These are phyloP conservation scores for Phytophthora uliginosa DNA, from an alignment of 352 stramenopile species.

Conservation along the genomic window DNA sequence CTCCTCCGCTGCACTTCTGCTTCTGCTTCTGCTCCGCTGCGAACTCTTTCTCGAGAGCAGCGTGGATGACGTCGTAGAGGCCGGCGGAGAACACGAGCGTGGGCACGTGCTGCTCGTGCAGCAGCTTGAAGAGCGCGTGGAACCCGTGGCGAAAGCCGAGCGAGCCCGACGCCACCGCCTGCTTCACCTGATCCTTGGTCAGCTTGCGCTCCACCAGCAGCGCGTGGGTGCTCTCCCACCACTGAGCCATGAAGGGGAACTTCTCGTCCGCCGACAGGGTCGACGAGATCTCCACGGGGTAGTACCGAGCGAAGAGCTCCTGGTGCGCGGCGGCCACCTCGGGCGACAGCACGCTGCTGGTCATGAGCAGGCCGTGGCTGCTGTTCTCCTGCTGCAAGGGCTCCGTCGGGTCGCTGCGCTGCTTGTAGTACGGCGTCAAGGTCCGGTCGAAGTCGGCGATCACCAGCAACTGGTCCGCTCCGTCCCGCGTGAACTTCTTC, in stretches of 20 bases:
- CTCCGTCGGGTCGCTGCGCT: conserved; percentile 2
- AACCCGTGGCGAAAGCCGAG: conserved; percentile 60
- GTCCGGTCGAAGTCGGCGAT: conserved; percentile 87
- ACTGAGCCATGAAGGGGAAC: conserved; percentile 74
- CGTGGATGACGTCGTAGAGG: conserved; percentile 69
- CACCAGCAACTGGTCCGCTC: conserved; percentile 67
- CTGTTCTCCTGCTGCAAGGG: conserved; percentile 32
- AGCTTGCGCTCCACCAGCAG: conserved; percentile 64
- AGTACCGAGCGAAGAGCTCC: conserved; percentile 69
- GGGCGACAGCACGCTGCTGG: conserved; percentile 27
- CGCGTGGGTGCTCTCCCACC: conserved; percentile 55
- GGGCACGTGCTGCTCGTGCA: conserved; percentile 51
- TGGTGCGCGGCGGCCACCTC: conserved; percentile 38
- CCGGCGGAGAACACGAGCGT: conserved; percentile 74
- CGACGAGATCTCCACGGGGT: conserved; percentile 74
- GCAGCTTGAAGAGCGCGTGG: conserved; percentile 50
- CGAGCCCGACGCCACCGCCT: conserved; percentile 43
- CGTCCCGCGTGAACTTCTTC: conserved; percentile 77
- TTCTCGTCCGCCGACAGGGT: conserved; percentile 66
- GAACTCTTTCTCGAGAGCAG: conserved; percentile 59
- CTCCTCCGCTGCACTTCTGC: background rate
- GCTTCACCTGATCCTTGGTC: conserved; percentile 47
- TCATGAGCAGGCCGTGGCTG: conserved; percentile 39
- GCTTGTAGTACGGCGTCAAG: conserved; percentile 64
- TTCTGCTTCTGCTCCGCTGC: conserved; percentile 16